Conservation (phyloP, 106 monocot genomes). For the Cymbidium sinense region DNA sequence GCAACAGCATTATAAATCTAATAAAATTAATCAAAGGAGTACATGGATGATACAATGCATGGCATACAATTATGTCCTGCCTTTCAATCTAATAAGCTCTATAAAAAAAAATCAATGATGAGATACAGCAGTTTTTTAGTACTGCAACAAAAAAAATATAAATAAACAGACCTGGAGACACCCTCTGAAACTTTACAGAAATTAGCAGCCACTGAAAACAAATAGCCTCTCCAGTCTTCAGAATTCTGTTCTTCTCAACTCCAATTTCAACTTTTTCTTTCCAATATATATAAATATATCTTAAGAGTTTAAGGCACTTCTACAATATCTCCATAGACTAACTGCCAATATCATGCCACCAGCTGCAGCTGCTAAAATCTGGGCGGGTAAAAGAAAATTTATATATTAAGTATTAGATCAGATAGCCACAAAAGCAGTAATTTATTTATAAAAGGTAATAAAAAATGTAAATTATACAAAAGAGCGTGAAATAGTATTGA, state of each 20-base stretch:
- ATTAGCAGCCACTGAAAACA: background rate
- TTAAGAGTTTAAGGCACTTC: background rate
- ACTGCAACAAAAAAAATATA: too few species aligned
- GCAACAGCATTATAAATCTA: too few species aligned
- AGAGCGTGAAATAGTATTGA: too few species aligned
- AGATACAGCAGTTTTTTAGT: too few species aligned
- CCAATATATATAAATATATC: background rate
- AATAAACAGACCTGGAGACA: too few species aligned
- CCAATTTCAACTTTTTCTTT: background rate
- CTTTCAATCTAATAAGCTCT: too few species aligned
- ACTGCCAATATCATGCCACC: background rate
- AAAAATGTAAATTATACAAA: background rate
- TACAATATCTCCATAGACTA: background rate
- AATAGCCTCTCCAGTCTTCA: background rate
- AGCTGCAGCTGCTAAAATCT: slow-evolving; percentile 4
- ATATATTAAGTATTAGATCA: background rate
- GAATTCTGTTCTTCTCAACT: background rate
- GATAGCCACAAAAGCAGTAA: background rate
- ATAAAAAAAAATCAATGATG: too few species aligned
- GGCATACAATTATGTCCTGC: too few species aligned
- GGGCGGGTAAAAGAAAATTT: background rate
- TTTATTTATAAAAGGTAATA: background rate
- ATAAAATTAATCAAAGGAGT: too few species aligned
- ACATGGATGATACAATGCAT: too few species aligned
- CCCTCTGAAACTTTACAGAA: too few species aligned